Percentiles rank a stretch among this genome's conserved stretches.
These are phyloP conservation scores for Ustilago crameri DNA, from an alignment of 1,284 basidiomycete species.

Conservation along the genomic window DNA sequence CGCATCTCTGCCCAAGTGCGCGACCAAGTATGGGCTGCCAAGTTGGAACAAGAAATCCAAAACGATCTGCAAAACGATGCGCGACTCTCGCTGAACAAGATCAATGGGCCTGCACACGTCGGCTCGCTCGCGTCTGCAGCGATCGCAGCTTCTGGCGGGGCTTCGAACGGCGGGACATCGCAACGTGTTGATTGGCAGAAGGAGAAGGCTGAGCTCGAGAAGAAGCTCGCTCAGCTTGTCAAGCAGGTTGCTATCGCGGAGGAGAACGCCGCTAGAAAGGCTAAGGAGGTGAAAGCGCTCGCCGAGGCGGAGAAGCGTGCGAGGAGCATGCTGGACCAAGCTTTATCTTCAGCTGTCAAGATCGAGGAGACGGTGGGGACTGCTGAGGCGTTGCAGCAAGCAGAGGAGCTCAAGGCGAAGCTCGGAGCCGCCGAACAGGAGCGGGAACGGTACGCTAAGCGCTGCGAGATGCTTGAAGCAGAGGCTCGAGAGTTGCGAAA, in stretches of 20 bases:
- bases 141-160: constrained; percentile 21
- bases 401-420: constrained; percentile 11
- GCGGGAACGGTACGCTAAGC: constrained; percentile 12
- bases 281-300: constrained; percentile 29
- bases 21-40: constrained; percentile 26
- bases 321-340: constrained; percentile 31
- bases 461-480: constrained; percentile 27
- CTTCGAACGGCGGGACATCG: constrained; percentile 10
- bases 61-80: constrained; percentile 35
- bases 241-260: constrained; percentile 32
- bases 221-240: constrained; percentile 32
- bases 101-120: constrained; percentile 24
- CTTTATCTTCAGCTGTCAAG: neutral
- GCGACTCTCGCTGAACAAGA: constrained; percentile 41
- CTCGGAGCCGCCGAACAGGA: constrained; percentile 15
- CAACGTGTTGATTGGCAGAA: constrained; percentile 39
- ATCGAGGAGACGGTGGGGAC: neutral
- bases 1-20: constrained; percentile 15
- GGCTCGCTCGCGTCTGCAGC: constrained; percentile 28
- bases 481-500: constrained; percentile 30
- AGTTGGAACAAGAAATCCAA: constrained; percentile 30
- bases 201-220: constrained; percentile 43
- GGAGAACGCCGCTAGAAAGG: constrained; percentile 26
- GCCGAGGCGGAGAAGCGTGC: constrained; percentile 27
- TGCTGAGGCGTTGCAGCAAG: constrained; percentile 10